phyloP scores from a whole-genome alignment of 129 eudicot species.

The Escallonia rubra region DNA sequence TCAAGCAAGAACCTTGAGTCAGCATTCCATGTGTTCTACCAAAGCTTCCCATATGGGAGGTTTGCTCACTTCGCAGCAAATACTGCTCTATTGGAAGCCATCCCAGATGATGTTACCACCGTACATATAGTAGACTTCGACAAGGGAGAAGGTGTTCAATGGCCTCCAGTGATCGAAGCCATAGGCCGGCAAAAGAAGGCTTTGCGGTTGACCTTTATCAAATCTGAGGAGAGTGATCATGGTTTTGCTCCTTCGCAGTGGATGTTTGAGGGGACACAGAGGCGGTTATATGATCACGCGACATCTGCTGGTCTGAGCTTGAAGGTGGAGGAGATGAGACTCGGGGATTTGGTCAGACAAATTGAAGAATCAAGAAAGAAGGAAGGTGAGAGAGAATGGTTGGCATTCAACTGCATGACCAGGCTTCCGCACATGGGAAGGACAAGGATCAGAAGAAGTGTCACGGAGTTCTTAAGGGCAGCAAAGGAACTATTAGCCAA shows the following conservation, averaged over 20 bases:
- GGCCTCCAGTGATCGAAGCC: slow-evolving; percentile 56
- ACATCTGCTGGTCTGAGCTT: slow-evolving; percentile 26
- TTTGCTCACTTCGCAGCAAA: slow-evolving; percentile 60
- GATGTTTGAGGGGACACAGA: slow-evolving; percentile 37
- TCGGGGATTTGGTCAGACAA: slow-evolving; percentile 15
- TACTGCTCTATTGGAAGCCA: slow-evolving; percentile 51
- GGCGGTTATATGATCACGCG: slow-evolving; percentile 33
- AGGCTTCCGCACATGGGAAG: slow-evolving; percentile 64
- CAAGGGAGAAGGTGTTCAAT: slow-evolving; percentile 53
- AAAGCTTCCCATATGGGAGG: slow-evolving; percentile 45
- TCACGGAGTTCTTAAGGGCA: slow-evolving; percentile 27
- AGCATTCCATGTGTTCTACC: slow-evolving; percentile 47
- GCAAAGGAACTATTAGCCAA: slow-evolving; percentile 28
- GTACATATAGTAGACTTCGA: slow-evolving; percentile 55
- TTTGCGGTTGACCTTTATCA: slow-evolving; percentile 40
- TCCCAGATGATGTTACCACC: slow-evolving; percentile 22
- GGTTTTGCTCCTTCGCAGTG: not conserved
- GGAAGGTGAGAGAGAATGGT: slow-evolving; percentile 25
- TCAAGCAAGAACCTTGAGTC: slow-evolving; percentile 30
- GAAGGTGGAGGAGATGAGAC: slow-evolving; percentile 28
- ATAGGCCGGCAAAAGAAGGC: slow-evolving; percentile 20
- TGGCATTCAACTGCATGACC: slow-evolving; percentile 55
- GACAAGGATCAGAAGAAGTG: slow-evolving; percentile 17
- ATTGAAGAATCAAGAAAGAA: slow-evolving; percentile 3
- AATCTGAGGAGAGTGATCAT: slow-evolving; percentile 11